Evolutionary conservation across 1,284 basidiomycete species (phyloP).

Genomic region (Exobasidium rhododendri): DNA sequence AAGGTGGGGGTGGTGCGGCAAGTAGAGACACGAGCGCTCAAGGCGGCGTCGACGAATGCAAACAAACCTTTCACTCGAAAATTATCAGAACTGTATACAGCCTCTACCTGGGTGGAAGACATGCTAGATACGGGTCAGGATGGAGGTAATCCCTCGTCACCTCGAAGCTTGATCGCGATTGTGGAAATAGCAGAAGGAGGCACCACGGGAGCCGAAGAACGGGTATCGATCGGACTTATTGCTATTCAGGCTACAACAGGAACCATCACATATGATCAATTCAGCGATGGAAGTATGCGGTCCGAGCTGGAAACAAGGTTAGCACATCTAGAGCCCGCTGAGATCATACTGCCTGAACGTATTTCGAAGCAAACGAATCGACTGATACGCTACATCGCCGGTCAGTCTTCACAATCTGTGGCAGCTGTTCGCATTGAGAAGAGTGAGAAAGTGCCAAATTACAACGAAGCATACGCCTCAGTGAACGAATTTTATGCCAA

Average conservation of each 20-base stretch:
- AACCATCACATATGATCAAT: constrained; percentile 87
- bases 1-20: constrained; percentile 92
- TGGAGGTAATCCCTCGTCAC: constrained; percentile 10
- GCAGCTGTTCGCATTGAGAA: constrained; percentile 63
- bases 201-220: constrained; percentile 61
- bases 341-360: constrained; percentile 66
- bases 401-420: constrained; percentile 42
- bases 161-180: constrained; percentile 55
- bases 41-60: constrained; percentile 64
- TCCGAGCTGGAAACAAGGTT: constrained; percentile 51
- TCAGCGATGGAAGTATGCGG: constrained; percentile 35
- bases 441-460: constrained; percentile 63
- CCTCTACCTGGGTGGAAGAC: constrained; percentile 73
- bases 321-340: constrained; percentile 65
- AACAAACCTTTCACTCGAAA: constrained; percentile 70
- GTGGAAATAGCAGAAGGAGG: constrained; percentile 65
- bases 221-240: constrained; percentile 70
- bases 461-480: constrained; percentile 70
- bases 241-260: constrained; percentile 78
- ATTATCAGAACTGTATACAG: constrained; percentile 78
- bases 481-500: constrained; percentile 68
- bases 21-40: constrained; percentile 85
- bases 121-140: constrained; percentile 62
- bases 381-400: constrained; percentile 67
- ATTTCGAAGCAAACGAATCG: constrained; percentile 74